Conservation (phyloP, 2,329 filamentous ascomycete species). For the Arthrobotrys megalospora region DNA sequence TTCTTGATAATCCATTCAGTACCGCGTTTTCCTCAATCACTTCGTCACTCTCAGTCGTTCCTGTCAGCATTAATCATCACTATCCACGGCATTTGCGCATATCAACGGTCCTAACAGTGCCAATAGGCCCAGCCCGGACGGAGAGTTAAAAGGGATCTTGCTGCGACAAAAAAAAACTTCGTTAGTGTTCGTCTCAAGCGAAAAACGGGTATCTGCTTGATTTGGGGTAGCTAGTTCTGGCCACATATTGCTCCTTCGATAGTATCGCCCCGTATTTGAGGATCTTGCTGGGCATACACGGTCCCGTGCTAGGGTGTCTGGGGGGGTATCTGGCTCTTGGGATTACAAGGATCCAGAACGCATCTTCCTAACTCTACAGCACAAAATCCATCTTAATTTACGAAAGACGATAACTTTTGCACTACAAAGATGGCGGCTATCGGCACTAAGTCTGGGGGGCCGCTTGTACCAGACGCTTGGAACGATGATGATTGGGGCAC, state of each 20-base stretch:
- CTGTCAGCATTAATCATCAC: neutral
- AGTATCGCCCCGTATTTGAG: constrained; percentile 8
- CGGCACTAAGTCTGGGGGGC: constrained; percentile 8
- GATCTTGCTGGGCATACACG: neutral
- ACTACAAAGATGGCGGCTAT: constrained; percentile 43
- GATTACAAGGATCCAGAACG: constrained; percentile 20
- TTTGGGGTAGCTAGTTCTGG: neutral
- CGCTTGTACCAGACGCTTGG: constrained; percentile 40
- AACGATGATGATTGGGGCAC: constrained; percentile 54
- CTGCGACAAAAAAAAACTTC: constrained; percentile 9
- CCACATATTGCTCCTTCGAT: constrained; percentile 16
- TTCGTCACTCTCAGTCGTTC: constrained; percentile 4
- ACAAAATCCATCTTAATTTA: neutral
- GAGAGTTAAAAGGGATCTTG: constrained; percentile 10
- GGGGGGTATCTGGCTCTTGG: constrained; percentile 10
- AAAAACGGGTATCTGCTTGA: neutral
- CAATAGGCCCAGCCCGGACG: neutral
- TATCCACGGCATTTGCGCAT: neutral
- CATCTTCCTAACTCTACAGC: neutral
- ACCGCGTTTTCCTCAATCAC: constrained; percentile 16
- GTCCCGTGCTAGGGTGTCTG: constrained; percentile 3
- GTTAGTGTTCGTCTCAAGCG: neutral
- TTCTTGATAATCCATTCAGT: constrained; percentile 52
- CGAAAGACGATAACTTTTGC: neutral
- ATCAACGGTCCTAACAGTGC: neutral